Conservation (phyloP, 306 rosid genomes). For the Dryas drummondii region DNA sequence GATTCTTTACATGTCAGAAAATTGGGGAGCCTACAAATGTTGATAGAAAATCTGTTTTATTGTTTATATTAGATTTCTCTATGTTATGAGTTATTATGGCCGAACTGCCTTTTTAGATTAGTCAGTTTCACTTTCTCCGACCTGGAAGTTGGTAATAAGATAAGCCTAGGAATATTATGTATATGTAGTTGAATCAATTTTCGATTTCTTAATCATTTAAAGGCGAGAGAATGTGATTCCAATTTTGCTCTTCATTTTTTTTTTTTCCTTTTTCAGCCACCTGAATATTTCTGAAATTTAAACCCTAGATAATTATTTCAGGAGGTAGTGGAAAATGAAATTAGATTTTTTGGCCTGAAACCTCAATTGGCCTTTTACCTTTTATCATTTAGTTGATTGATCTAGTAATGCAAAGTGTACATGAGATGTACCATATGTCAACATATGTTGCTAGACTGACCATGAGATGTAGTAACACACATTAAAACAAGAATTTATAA, state of each 20-base stretch:
- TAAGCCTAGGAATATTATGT: constrained; percentile 14
- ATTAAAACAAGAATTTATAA: too few species aligned
- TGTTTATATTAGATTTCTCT: constrained; percentile 33
- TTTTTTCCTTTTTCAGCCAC: too few species aligned
- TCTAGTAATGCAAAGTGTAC: too few species aligned
- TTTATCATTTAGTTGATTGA: too few species aligned
- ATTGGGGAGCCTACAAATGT: constrained; percentile 39
- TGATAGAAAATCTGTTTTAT: constrained; percentile 20
- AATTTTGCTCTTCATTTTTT: neutral
- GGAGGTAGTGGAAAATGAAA: too few species aligned
- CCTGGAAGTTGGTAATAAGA: constrained; percentile 18
- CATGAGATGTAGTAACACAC: too few species aligned
- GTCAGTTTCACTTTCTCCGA: constrained; percentile 11
- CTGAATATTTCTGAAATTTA: too few species aligned
- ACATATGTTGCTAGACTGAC: too few species aligned
- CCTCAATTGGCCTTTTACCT: too few species aligned
- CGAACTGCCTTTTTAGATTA: constrained; percentile 14
- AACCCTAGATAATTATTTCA: too few species aligned
- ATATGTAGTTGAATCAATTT: neutral
- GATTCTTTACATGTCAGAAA: constrained; percentile 43
- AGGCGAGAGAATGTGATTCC: constrained; percentile 19
- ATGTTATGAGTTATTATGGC: constrained; percentile 1
- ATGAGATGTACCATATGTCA: too few species aligned
- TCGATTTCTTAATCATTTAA: neutral
- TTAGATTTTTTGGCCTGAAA: too few species aligned